These are phyloP conservation scores for Phycomyces blakesleeanus DNA, from an alignment of 192 early-diverging fungal species.

Conservation along the genomic window DNA sequence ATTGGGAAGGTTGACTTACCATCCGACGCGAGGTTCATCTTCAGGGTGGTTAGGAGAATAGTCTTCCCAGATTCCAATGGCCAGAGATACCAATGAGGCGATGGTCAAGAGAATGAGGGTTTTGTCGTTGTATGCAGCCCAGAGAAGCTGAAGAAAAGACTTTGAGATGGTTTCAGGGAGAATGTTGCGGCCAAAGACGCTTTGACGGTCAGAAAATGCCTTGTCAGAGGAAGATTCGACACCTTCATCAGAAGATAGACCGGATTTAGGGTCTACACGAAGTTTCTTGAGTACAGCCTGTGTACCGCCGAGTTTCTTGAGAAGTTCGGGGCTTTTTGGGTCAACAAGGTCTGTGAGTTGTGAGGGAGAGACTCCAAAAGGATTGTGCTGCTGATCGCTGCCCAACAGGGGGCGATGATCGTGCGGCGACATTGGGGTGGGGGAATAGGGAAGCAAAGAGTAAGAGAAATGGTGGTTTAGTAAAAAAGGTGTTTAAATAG, in stretches of 20 bases:
- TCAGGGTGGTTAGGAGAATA: constrained; percentile 55
- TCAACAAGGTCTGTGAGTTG: constrained; percentile 60
- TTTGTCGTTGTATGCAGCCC: constrained; percentile 64
- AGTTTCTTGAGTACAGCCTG: constrained; percentile 55
- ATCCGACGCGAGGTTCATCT: constrained; percentile 73
- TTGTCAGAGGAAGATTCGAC: constrained; percentile 11
- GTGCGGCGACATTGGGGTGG: neutral
- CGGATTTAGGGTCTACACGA: constrained; percentile 55
- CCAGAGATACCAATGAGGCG: constrained; percentile 79
- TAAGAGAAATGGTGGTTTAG: neutral
- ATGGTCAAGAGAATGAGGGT: constrained; percentile 59
- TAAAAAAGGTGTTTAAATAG: no score
- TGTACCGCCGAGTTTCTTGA: constrained; percentile 57
- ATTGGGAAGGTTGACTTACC: constrained; percentile 54
- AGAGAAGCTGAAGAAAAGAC: constrained; percentile 55
- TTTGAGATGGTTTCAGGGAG: constrained; percentile 50
- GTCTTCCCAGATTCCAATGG: constrained; percentile 86
- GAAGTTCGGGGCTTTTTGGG: constrained; percentile 57
- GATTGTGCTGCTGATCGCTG: neutral
- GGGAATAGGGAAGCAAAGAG: neutral
- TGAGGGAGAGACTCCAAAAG: constrained; percentile 45
- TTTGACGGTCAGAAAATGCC: constrained; percentile 39
- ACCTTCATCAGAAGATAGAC: constrained; percentile 50
- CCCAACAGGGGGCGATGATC: neutral
- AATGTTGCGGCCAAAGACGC: constrained; percentile 42